Conservation (phyloP, 2,329 filamentous ascomycete species). For the Pseudogymnoascus sp. region DNA sequence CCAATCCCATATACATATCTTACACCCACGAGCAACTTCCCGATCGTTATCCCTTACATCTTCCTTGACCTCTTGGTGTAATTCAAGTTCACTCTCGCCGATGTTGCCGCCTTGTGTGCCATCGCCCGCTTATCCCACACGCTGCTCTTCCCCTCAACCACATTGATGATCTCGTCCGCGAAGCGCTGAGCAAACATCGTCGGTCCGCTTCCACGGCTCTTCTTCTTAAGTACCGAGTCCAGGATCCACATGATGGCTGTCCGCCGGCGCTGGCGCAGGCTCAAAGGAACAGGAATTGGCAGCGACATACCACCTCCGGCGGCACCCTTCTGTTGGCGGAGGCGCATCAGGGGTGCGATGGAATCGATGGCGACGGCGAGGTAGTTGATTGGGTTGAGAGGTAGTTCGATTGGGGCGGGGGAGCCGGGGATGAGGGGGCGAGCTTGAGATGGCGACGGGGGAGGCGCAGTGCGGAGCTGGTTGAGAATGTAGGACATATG, state of each 20-base stretch:
- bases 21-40: not conserved
- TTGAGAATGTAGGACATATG: slow-evolving; percentile 80
- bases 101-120: slow-evolving; percentile 75
- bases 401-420: slow-evolving; percentile 70
- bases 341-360: slow-evolving; percentile 77
- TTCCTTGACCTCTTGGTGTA: slow-evolving; percentile 25
- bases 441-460: slow-evolving; percentile 65
- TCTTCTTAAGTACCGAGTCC: slow-evolving; percentile 71
- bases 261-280: slow-evolving; percentile 66
- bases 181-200: slow-evolving; percentile 68
- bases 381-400: slow-evolving; percentile 83
- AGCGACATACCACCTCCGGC: slow-evolving; percentile 80
- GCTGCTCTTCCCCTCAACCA: slow-evolving; percentile 75
- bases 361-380: slow-evolving; percentile 87
- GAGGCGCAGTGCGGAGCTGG: slow-evolving; percentile 72
- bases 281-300: slow-evolving; percentile 73
- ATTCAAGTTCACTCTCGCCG: slow-evolving; percentile 64
- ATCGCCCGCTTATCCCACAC: slow-evolving; percentile 76
- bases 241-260: slow-evolving; percentile 84
- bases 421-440: slow-evolving; percentile 67
- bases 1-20: not conserved
- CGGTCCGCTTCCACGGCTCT: slow-evolving; percentile 61
- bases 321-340: slow-evolving; percentile 66
- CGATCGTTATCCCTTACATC: not conserved
- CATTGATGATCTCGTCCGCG: slow-evolving; percentile 76